Base-by-base conservation (phyloP, 2,329 filamentous ascomycete species). In the Falciphora oryzae region DNA sequence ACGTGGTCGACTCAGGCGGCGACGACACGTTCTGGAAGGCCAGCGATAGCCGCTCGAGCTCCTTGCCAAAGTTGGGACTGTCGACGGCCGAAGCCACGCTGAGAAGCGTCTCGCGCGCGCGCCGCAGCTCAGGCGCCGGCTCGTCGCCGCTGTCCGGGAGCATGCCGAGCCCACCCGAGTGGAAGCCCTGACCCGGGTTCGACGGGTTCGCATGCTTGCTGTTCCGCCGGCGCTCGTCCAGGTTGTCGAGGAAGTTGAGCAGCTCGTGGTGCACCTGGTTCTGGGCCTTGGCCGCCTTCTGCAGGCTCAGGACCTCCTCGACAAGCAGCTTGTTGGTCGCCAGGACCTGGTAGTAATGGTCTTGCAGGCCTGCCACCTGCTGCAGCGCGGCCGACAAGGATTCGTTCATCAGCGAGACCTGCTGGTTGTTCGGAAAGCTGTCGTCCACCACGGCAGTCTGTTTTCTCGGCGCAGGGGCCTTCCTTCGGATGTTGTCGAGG, bases 401-500 rank as follows among this genome's bases (percentile, higher is more conserved):
- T 71, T 92, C 91, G 75, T 92, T 94, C 71, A 97, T 85, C 69
- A 97, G 84, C 68, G 94, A 90, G 73, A 97, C 89, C 75, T 97
- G 94, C 74, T 96, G 93, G 29, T 88, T 89, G 1, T 92, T 90
- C 29, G 91, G 86, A 65, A 91, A 88, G 18, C 28, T 25, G 59
- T 90, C 84, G 63, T 97, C 93, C 65, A 88, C 89, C 25, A 81
- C 75, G 14, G 80, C 79, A 28, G 85, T 84, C 3, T 83, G 77
- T 74, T 97, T 98, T 69, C 94, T 84, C 3, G 94, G 91, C 1
- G 94, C 93, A 0, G 95, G 95, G 2, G 95, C 94, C 79, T 99
- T 99, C 70, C 95, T 85, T 71, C 93, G 88, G 72, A 99, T 99
- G 70, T 97, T 98, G 73, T 99, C 95, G 61, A 99, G 83, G 59